Percentiles rank a stretch among this genome's conserved stretches.
Conservation (phyloP, 2,329 filamentous ascomycete genomes). For the Cyphellophora attinorum region DNA sequence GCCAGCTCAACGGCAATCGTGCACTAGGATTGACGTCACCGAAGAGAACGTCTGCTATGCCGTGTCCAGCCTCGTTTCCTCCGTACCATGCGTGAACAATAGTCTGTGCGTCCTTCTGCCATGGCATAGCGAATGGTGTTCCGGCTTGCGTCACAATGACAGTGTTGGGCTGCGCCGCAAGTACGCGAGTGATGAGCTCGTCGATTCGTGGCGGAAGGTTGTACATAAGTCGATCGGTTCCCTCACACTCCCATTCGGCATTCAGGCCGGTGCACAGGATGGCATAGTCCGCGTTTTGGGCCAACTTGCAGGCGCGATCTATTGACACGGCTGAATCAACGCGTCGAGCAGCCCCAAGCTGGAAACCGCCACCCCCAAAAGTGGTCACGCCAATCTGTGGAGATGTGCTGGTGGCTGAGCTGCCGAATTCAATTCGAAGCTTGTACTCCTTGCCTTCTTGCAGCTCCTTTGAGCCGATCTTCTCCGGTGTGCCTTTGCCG, state of each 20-base stretch:
- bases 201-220: slow-evolving; percentile 41
- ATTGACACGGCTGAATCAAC: slow-evolving; percentile 52
- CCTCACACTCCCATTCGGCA: slow-evolving; percentile 71
- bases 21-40: slow-evolving; percentile 64
- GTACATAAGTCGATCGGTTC: slow-evolving; percentile 49
- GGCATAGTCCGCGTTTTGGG: slow-evolving; percentile 62
- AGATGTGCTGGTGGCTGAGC: slow-evolving; percentile 47
- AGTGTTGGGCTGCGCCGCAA: slow-evolving; percentile 56
- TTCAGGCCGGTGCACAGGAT: slow-evolving; percentile 69
- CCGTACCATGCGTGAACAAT: slow-evolving; percentile 74
- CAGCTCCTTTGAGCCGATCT: slow-evolving; percentile 47
- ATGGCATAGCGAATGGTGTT: slow-evolving; percentile 50
- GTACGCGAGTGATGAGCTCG: slow-evolving; percentile 52
- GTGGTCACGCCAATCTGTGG: slow-evolving; percentile 36
- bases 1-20: slow-evolving; percentile 66
- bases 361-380: slow-evolving; percentile 50
- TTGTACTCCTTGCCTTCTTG: slow-evolving; percentile 50
- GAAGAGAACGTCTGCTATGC: slow-evolving; percentile 66
- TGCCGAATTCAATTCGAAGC: slow-evolving; percentile 49
- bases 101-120: slow-evolving; percentile 35
- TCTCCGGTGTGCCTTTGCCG: slow-evolving; percentile 52
- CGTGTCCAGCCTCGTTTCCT: slow-evolving; percentile 72
- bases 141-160: slow-evolving; percentile 68
- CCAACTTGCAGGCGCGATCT: slow-evolving; percentile 54
- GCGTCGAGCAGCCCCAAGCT: slow-evolving; percentile 50